Percentiles rank a stretch among this genome's conserved stretches.
These are phyloP conservation scores for Termitomyces sp. DNA, from an alignment of 768 basidiomycete species.

Conservation along the genomic window DNA sequence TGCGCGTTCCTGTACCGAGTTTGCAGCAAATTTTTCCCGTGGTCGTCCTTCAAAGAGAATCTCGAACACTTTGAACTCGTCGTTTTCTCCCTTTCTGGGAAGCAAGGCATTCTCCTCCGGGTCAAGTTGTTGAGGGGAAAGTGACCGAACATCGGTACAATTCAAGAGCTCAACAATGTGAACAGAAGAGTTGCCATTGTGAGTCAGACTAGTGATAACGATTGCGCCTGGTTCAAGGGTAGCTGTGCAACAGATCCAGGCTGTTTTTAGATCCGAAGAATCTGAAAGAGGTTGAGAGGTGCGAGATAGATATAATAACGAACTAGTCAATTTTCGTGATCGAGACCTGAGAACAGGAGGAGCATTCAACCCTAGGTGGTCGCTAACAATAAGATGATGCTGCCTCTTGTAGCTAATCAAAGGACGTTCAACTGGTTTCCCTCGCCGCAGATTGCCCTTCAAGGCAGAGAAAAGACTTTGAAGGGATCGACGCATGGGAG, in stretches of 20 bases:
- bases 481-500: constrained; percentile 58
- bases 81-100: constrained; percentile 26
- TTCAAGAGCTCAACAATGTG: constrained; percentile 42
- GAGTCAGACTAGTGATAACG: constrained; percentile 41
- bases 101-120: constrained; percentile 38
- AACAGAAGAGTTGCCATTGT: constrained; percentile 25
- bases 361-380: constrained; percentile 2
- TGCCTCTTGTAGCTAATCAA: constrained; percentile 16
- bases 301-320: constrained; percentile 45
- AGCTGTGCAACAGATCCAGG: constrained; percentile 45
- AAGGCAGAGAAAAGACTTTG: constrained; percentile 58
- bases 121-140: constrained; percentile 35
- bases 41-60: constrained; percentile 48
- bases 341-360: constrained; percentile 8
- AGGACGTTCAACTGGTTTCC: constrained; percentile 12
- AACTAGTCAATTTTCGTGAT: constrained; percentile 21
- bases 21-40: constrained; percentile 57
- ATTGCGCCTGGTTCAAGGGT: constrained; percentile 29
- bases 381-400: constrained; percentile 1
- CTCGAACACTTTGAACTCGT: constrained; percentile 55
- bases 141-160: constrained; percentile 62
- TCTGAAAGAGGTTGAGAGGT: constrained; percentile 10
- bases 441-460: constrained; percentile 30
- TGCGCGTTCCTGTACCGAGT: constrained; percentile 56
- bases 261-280: constrained; percentile 22